Conservation (phyloP, 257 asterid species). For the Gynochthodes officinalis region DNA sequence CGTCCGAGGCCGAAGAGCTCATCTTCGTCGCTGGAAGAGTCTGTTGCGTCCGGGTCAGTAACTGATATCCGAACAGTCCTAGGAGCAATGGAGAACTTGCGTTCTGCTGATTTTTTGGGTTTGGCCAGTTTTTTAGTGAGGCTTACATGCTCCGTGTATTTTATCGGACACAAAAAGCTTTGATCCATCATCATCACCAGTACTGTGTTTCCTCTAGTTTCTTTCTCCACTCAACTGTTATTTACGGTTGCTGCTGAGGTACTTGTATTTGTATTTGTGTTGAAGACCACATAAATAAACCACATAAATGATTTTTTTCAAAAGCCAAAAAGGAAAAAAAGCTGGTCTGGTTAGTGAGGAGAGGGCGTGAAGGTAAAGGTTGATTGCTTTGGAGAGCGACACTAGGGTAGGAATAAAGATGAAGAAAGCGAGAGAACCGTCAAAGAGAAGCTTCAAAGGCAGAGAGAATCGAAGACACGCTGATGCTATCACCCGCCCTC, state of each 20-base stretch:
- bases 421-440: slow-evolving; percentile 24
- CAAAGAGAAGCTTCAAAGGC: slow-evolving; percentile 31
- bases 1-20: slow-evolving; percentile 36
- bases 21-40: slow-evolving; percentile 70
- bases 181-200: slow-evolving; percentile 52
- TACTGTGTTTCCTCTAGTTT: not conserved
- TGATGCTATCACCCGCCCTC: not conserved
- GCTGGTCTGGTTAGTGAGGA: too few species aligned
- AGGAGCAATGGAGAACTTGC: slow-evolving; percentile 14
- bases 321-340: too few species aligned
- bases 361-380: slow-evolving; percentile 24
- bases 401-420: slow-evolving; percentile 15
- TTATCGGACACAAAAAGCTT: slow-evolving; percentile 44
- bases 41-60: slow-evolving; percentile 78
- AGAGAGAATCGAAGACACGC: slow-evolving; percentile 33
- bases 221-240: not conserved
- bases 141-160: slow-evolving; percentile 58
- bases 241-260: too few species aligned
- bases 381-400: slow-evolving; percentile 17
- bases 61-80: slow-evolving; percentile 50
- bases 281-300: slow-evolving; percentile 6
- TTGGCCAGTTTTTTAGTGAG: slow-evolving; percentile 40
- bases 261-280: not conserved
- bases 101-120: slow-evolving; percentile 22
- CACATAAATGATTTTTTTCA: too few species aligned